Evolutionary conservation across 108 stramenopile genomes (phyloP).

Genomic region (Cyclotella choctawhatcheeana): DNA sequence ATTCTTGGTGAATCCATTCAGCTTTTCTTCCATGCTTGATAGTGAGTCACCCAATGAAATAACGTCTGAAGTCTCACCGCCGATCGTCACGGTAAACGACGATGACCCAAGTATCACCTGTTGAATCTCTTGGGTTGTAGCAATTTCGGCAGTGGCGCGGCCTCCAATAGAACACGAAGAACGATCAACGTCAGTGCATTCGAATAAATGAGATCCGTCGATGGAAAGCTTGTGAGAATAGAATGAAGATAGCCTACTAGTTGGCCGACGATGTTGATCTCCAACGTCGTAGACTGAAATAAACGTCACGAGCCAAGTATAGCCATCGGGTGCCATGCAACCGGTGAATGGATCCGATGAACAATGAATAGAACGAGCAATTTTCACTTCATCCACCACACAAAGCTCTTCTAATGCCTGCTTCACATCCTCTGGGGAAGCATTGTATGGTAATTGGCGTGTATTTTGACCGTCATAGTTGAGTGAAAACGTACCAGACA

Average conservation of each 20-base stretch:
- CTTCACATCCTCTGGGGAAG: constrained; percentile 57
- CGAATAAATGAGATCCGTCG: constrained; percentile 53
- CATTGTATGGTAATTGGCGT: constrained; percentile 63
- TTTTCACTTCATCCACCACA: constrained; percentile 60
- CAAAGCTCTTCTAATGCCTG: constrained; percentile 72
- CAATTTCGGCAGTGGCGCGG: constrained; percentile 37
- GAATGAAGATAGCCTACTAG: constrained; percentile 26
- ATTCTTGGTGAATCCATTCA: constrained; percentile 37
- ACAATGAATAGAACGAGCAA: constrained; percentile 58
- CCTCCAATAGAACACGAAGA: constrained; percentile 37
- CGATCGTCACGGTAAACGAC: constrained; percentile 39
- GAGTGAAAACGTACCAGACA: constrained; percentile 74
- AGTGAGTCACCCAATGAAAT: constrained; percentile 39
- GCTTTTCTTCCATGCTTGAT: constrained; percentile 35
- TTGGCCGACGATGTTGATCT: constrained; percentile 47
- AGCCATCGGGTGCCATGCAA: constrained; percentile 60
- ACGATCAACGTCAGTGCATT: constrained; percentile 42
- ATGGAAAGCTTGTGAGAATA: constrained; percentile 50
- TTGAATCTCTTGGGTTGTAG: constrained; percentile 45
- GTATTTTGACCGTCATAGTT: constrained; percentile 75
- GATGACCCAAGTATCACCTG: constrained; percentile 37
- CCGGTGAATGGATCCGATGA: constrained; percentile 33
- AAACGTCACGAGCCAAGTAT: constrained; percentile 67
- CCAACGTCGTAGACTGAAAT: constrained; percentile 33
- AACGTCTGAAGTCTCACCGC: constrained; percentile 45